phyloP scores from a whole-genome alignment of 2,329 filamentous ascomycete genomes.

The Penicillium sp. region DNA sequence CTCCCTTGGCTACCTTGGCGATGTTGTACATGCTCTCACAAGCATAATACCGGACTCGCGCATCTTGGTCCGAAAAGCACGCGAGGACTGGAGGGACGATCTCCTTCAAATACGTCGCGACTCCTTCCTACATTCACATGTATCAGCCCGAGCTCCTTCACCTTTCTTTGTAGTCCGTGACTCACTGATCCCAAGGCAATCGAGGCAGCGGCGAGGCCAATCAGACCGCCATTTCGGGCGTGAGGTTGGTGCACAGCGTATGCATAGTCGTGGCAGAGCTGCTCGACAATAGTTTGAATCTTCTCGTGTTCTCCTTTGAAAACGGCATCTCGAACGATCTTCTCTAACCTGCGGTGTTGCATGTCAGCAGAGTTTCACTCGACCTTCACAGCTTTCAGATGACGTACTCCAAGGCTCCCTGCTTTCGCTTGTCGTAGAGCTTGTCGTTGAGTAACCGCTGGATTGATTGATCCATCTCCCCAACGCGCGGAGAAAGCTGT shows the following conservation, averaged over 20 bases:
- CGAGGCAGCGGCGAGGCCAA: conserved; percentile 88
- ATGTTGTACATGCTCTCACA: conserved; percentile 99
- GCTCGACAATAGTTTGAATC: conserved; percentile 83
- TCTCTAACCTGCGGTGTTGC: conserved; percentile 64
- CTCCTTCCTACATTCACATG: conserved; percentile 56
- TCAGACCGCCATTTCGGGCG: conserved; percentile 91
- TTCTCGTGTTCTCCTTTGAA: conserved; percentile 69
- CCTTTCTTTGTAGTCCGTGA: conserved; percentile 19
- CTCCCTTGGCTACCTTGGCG: conserved; percentile 96
- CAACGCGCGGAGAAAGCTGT: conserved; percentile 19
- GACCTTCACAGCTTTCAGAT: conserved; percentile 2
- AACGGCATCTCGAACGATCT: conserved; percentile 78
- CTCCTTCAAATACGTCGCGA: conserved; percentile 83
- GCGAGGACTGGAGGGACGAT: conserved; percentile 95
- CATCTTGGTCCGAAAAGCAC: conserved; percentile 97
- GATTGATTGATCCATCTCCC: conserved; percentile 76
- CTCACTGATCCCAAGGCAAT: conserved; percentile 88
- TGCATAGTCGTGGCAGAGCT: conserved; percentile 95
- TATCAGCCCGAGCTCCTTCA: conserved; percentile 5
- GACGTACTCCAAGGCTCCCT: conserved; percentile 87
- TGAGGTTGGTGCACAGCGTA: conserved; percentile 97
- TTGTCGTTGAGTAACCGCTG: conserved; percentile 94
- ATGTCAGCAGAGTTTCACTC: conserved; percentile 5
- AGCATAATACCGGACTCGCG: conserved; percentile 92
- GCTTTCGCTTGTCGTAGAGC: conserved; percentile 96